These are phyloP conservation scores for Saturnispora sanitii DNA, from an alignment of 805 yeast species.

Conservation along the genomic window DNA sequence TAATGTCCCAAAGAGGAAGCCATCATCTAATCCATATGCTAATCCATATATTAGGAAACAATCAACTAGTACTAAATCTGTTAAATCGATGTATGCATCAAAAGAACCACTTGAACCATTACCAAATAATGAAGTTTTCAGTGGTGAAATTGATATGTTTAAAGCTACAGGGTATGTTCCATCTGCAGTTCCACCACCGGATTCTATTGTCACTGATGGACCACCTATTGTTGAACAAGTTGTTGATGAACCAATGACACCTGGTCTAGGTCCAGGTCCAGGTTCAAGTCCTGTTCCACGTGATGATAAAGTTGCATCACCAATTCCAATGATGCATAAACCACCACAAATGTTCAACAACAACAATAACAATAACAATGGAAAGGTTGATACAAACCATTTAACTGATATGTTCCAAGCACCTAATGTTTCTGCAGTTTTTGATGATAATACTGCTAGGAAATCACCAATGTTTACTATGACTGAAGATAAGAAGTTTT, in stretches of 20 bases:
- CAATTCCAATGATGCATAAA: constrained; percentile 5
- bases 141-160: constrained; percentile 21
- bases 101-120: not conserved
- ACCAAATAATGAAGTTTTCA: not conserved
- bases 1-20: not conserved
- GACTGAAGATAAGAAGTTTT: constrained; percentile 21
- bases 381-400: constrained; percentile 11
- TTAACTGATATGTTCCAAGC: constrained; percentile 24
- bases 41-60: constrained; percentile 10
- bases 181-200: constrained; percentile 15
- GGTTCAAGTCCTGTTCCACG: not conserved
- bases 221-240: not conserved
- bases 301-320: not conserved
- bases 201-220: not conserved
- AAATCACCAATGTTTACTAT: constrained; percentile 19
- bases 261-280: not conserved
- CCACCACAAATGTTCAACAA: not conserved
- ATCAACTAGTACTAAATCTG: not conserved
- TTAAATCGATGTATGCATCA: constrained; percentile 4
- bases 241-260: not conserved
- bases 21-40: constrained; percentile 4
- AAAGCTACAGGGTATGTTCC: constrained; percentile 24
- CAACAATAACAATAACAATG: not conserved
- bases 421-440: constrained; percentile 10
- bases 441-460: not conserved